phyloP scores from a whole-genome alignment of 2,329 filamentous ascomycete species.

The Raffaelea ambrosiae region DNA sequence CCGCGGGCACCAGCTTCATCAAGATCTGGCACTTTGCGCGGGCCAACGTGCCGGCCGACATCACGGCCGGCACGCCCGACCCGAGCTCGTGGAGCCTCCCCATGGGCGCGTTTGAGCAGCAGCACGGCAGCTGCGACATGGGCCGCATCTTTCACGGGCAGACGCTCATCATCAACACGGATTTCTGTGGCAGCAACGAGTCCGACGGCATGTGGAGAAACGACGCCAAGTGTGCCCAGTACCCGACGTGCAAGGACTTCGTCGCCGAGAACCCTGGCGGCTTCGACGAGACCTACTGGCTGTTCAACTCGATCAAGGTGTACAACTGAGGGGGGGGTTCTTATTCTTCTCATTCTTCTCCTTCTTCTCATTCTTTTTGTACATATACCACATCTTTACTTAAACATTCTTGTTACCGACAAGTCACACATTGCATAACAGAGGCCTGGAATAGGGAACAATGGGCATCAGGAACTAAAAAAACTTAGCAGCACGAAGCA shows the following conservation, averaged over 20 bases:
- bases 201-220: slow-evolving; percentile 11
- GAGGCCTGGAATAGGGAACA: too few relatives aligned
- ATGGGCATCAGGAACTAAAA: too few relatives aligned
- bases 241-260: slow-evolving; percentile 38
- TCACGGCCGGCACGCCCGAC: slow-evolving; percentile 27
- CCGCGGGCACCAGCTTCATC: slow-evolving; percentile 25
- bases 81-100: slow-evolving; percentile 32
- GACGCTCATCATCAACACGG: slow-evolving; percentile 32
- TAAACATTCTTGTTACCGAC: too few relatives aligned
- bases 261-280: slow-evolving; percentile 47
- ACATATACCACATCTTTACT: too few relatives aligned
- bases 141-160: slow-evolving; percentile 43
- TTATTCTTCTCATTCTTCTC: too few relatives aligned
- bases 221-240: slow-evolving; percentile 11
- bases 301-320: slow-evolving; percentile 41
- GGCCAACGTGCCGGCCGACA: slow-evolving; percentile 29
- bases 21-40: slow-evolving; percentile 37
- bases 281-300: slow-evolving; percentile 51
- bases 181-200: slow-evolving; percentile 21
- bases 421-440: too few relatives aligned
- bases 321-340: slow-evolving; percentile 16
- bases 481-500: too few relatives aligned
- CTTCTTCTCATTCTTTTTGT: too few relatives aligned
- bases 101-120: slow-evolving; percentile 23
- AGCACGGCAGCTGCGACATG: slow-evolving; percentile 41